Conservation (phyloP, 768 basidiomycete species). For the Boletus fagicola region DNA sequence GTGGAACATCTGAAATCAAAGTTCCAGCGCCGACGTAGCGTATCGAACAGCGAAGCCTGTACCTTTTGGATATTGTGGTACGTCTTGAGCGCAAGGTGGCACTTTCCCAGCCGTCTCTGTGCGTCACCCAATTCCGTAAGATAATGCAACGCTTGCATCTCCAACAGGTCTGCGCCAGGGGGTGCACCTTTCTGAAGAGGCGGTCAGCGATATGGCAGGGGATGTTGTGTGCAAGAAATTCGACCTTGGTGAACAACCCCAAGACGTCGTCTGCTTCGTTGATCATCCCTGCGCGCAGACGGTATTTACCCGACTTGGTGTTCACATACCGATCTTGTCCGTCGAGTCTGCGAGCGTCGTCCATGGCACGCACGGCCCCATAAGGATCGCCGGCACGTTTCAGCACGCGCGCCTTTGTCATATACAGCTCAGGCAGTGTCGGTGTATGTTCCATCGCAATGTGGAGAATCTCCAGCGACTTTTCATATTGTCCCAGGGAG, state of each 20-base stretch:
- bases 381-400: conserved; percentile 82
- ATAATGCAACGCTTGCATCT: conserved; percentile 94
- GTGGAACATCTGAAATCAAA: conserved; percentile 60
- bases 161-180: conserved; percentile 80
- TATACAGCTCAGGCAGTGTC: conserved; percentile 86
- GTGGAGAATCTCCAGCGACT: conserved; percentile 61
- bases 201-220: conserved; percentile 7
- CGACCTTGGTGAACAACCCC: conserved; percentile 89
- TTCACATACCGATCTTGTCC: conserved; percentile 95
- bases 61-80: conserved; percentile 78
- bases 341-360: conserved; percentile 82
- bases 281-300: conserved; percentile 75
- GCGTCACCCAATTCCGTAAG: conserved; percentile 79
- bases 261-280: conserved; percentile 73
- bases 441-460: conserved; percentile 81
- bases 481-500: conserved; percentile 45
- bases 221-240: conserved; percentile 15
- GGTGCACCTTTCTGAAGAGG: conserved; percentile 78
- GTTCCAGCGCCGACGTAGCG: conserved; percentile 7
- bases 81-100: conserved; percentile 80
- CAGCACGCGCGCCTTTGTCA: conserved; percentile 76
- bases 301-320: conserved; percentile 90
- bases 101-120: conserved; percentile 59
- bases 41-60: conserved; percentile 14
- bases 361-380: conserved; percentile 71